These are phyloP conservation scores for Phytophthora cryptogea DNA, from an alignment of 352 stramenopile species.

Conservation along the genomic window DNA sequence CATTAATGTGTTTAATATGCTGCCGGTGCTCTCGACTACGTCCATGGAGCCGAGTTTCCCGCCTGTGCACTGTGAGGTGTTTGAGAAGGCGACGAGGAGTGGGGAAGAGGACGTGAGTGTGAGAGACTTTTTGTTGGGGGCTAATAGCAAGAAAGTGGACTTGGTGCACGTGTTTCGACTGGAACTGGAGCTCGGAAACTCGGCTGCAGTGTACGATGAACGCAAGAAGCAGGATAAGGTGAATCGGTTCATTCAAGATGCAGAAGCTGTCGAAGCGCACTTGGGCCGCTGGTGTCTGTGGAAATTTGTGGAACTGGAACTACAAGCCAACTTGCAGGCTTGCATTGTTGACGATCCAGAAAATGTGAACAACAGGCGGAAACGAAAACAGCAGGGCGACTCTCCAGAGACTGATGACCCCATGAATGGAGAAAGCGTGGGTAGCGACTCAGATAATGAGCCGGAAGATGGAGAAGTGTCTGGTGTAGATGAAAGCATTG, in stretches of 20 bases:
- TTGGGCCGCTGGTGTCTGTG: slow-evolving; percentile 80
- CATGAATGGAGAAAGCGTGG: slow-evolving; percentile 26
- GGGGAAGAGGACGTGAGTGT: slow-evolving; percentile 31
- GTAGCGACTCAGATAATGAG: slow-evolving; percentile 29
- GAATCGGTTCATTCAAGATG: slow-evolving; percentile 72
- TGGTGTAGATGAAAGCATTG: slow-evolving; percentile 14
- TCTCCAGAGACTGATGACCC: slow-evolving; percentile 8
- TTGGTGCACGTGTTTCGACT: slow-evolving; percentile 62
- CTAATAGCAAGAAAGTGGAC: slow-evolving; percentile 73
- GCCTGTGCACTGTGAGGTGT: slow-evolving; percentile 60
- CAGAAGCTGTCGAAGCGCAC: slow-evolving; percentile 61
- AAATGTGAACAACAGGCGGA: slow-evolving; percentile 61
- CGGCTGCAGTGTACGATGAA: slow-evolving; percentile 71
- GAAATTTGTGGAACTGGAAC: slow-evolving; percentile 80
- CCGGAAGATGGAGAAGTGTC: slow-evolving; percentile 36
- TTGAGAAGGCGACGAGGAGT: slow-evolving; percentile 22
- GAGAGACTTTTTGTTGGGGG: slow-evolving; percentile 68
- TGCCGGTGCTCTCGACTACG: slow-evolving; percentile 43
- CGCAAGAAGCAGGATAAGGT: slow-evolving; percentile 74
- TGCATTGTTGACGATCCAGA: slow-evolving; percentile 64
- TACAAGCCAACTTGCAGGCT: slow-evolving; percentile 72
- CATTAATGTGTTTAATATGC: slow-evolving; percentile 66
- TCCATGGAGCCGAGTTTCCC: slow-evolving; percentile 34
- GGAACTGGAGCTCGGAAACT: slow-evolving; percentile 76
- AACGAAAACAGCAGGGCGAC: slow-evolving; percentile 32